Evolutionary conservation across 805 yeast genomes (phyloP).

Genomic region (Lipomyces yamadae): DNA sequence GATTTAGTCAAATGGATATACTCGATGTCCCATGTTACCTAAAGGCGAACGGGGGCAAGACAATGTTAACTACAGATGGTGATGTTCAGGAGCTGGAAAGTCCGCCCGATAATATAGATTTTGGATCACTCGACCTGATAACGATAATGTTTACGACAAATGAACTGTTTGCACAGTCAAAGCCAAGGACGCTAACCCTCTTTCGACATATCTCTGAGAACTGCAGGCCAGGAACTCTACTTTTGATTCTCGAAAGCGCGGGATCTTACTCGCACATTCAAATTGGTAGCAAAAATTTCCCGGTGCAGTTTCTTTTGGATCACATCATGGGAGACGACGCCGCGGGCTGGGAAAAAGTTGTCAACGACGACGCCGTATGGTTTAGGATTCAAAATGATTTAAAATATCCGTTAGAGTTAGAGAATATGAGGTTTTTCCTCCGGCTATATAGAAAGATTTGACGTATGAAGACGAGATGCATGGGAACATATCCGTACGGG

Average conservation of each 20-base stretch:
- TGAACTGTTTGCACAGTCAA: slow-evolving; percentile 76
- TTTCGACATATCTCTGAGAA: slow-evolving; percentile 56
- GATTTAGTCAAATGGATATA: slow-evolving; percentile 33
- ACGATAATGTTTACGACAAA: slow-evolving; percentile 85
- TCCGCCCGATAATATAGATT: slow-evolving; percentile 1
- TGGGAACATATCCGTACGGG: not conserved
- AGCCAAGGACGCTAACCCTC: slow-evolving; percentile 61
- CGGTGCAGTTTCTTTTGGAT: slow-evolving; percentile 79
- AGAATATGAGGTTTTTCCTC: slow-evolving; percentile 86
- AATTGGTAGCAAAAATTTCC: slow-evolving; percentile 76
- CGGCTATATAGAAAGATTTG: slow-evolving; percentile 67
- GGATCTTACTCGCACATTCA: slow-evolving; percentile 85
- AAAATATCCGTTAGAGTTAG: slow-evolving; percentile 70
- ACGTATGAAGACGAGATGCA: not conserved
- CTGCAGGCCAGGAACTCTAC: slow-evolving; percentile 62
- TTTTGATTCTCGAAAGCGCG: slow-evolving; percentile 83
- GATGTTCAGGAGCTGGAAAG: not conserved
- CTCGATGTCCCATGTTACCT: slow-evolving; percentile 33
- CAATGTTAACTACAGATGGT: not conserved
- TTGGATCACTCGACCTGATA: slow-evolving; percentile 53
- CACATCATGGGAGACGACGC: slow-evolving; percentile 54
- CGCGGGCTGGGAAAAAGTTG: slow-evolving; percentile 65
- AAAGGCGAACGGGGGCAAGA: not conserved
- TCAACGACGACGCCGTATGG: slow-evolving; percentile 79
- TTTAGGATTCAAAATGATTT: slow-evolving; percentile 60